phyloP scores from a whole-genome alignment of 2,329 filamentous ascomycete genomes.

The Trichoderma oligosporum region DNA sequence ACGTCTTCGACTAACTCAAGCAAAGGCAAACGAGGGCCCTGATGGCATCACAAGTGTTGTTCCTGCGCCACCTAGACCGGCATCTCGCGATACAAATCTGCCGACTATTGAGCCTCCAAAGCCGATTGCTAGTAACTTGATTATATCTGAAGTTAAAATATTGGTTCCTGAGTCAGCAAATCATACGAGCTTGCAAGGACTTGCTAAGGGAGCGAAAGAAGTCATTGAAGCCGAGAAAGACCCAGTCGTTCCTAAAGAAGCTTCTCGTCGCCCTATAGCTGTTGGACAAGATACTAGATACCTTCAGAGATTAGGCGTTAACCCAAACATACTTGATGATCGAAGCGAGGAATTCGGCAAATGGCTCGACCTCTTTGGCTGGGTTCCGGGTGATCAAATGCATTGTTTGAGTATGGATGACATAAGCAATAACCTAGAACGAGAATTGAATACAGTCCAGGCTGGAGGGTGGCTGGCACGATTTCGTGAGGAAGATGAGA shows the following conservation, averaged over 20 bases:
- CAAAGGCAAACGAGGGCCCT: conserved; percentile 61
- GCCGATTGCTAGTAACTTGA: conserved; percentile 33
- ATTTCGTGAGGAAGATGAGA: conserved; percentile 80
- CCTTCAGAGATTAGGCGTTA: conserved; percentile 71
- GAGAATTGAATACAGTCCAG: conserved; percentile 85
- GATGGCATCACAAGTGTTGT: conserved; percentile 90
- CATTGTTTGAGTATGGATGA: conserved; percentile 72
- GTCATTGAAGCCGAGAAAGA: conserved; percentile 30
- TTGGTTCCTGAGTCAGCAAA: conserved; percentile 46
- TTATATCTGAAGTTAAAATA: conserved; percentile 57
- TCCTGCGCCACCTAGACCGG: conserved; percentile 63
- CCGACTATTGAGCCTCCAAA: conserved; percentile 30
- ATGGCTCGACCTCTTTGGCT: conserved; percentile 82
- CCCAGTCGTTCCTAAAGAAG: conserved; percentile 39
- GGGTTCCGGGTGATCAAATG: conserved; percentile 73
- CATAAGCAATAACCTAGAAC: conserved; percentile 76
- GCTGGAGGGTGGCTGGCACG: conserved; percentile 89
- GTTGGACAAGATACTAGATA: conserved; percentile 76
- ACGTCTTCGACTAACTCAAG: conserved; percentile 62
- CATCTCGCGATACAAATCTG: conserved; percentile 34
- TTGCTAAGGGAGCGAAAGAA: conserved; percentile 13
- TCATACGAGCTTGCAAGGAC: conserved; percentile 38
- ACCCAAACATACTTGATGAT: conserved; percentile 70
- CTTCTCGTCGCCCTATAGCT: conserved; percentile 57
- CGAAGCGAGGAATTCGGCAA: conserved; percentile 76